A percentile compares a stretch with the other conserved stretches of the same genome.
Conservation (phyloP, 2,329 filamentous ascomycete species). For the Aspergillus transmontanensis region DNA sequence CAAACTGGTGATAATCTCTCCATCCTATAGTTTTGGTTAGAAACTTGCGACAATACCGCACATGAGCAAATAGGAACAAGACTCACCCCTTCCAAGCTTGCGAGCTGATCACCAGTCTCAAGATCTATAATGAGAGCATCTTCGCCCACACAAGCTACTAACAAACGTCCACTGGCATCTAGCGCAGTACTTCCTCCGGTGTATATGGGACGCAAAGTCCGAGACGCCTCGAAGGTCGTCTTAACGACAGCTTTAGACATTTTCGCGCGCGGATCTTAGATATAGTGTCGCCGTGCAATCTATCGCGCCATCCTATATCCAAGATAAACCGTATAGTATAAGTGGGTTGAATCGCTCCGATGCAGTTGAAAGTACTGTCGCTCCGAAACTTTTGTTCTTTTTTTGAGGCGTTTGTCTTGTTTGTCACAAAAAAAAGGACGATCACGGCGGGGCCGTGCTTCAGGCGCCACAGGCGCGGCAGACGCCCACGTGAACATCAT, state of each 20-base stretch:
- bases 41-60: conserved; percentile 9
- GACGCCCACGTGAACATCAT: conserved; percentile 19
- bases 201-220: conserved; percentile 88
- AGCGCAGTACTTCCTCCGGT: conserved; percentile 87
- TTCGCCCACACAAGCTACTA: conserved; percentile 89
- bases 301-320: conserved; percentile 25
- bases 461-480: conserved; percentile 23
- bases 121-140: conserved; percentile 87
- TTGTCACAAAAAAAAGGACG: conserved; percentile 25
- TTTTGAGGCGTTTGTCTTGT: conserved; percentile 38
- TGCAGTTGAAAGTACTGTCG: conserved; percentile 12
- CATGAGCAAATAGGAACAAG: conserved; percentile 18
- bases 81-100: conserved; percentile 81
- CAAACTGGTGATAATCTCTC: conserved; percentile 52
- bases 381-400: conserved; percentile 38
- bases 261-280: conserved; percentile 11
- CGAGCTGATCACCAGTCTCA: conserved; percentile 77
- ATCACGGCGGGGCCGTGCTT: conserved; percentile 36
- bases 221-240: conserved; percentile 84
- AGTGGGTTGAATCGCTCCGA: conserved; percentile 6
- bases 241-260: conserved; percentile 63
- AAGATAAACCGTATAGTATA: conserved; percentile 18
- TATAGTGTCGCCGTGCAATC: neutral
- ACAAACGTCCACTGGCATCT: conserved; percentile 75
- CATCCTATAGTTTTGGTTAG: conserved; percentile 59